phyloP scores from a whole-genome alignment of 1,284 basidiomycete species.

The Taiwanofungus camphoratus region DNA sequence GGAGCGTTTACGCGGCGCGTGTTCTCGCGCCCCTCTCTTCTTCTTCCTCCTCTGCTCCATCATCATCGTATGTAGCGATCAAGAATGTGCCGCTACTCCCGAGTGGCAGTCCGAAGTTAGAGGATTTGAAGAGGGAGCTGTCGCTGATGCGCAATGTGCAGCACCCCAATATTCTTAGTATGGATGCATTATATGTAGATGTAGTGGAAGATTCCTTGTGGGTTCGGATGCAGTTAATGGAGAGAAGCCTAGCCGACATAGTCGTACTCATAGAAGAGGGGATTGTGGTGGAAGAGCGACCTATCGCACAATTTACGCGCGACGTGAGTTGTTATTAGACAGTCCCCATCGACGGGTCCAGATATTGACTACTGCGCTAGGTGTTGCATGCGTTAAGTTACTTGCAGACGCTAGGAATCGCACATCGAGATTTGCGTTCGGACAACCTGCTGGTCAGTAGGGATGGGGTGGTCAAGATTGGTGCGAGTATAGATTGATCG shows the following conservation, averaged over 20 bases:
- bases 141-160: constrained; percentile 46
- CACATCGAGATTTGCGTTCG: constrained; percentile 74
- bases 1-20: constrained; percentile 62
- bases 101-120: constrained; percentile 53
- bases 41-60: constrained; percentile 11
- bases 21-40: constrained; percentile 30
- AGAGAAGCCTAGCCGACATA: constrained; percentile 74
- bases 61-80: constrained; percentile 42
- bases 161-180: constrained; percentile 55
- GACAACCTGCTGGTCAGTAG: constrained; percentile 71
- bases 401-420: constrained; percentile 57
- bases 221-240: constrained; percentile 84
- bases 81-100: constrained; percentile 63
- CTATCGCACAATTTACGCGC: constrained; percentile 62
- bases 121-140: constrained; percentile 56
- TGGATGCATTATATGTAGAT: constrained; percentile 68
- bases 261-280: constrained; percentile 56
- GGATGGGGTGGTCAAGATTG: constrained; percentile 65
- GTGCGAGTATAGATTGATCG: constrained; percentile 35
- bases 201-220: constrained; percentile 62
- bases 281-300: constrained; percentile 54
- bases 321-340: constrained; percentile 48
- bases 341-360: constrained; percentile 4
- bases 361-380: constrained; percentile 29
- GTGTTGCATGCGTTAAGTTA: constrained; percentile 58